These are phyloP conservation scores for Nicotiana paniculata DNA, from an alignment of 257 asterid genomes.

Conservation along the genomic window DNA sequence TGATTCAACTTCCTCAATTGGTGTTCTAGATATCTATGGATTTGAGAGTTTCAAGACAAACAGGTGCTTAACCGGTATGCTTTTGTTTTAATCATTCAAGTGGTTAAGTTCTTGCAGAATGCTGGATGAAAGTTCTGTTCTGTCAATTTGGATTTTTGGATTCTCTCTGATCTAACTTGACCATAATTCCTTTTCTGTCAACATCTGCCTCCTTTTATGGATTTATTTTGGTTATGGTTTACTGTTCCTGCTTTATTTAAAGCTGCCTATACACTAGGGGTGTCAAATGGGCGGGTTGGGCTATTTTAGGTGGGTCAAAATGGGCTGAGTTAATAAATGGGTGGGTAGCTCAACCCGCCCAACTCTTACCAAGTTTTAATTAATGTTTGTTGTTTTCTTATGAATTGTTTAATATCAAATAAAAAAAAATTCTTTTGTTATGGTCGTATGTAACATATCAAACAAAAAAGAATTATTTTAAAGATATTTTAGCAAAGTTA, in stretches of 20 bases:
- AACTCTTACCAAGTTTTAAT: too few species aligned
- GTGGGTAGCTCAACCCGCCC: too few species aligned
- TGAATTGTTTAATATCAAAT: too few species aligned
- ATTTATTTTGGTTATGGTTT: not conserved
- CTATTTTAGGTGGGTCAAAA: too few species aligned
- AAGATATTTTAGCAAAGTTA: too few species aligned
- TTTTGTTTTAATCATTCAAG: slow-evolving; percentile 55
- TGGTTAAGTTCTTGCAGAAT: slow-evolving; percentile 36
- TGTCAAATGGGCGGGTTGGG: too few species aligned
- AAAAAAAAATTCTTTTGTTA: too few species aligned
- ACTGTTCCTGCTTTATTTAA: not conserved
- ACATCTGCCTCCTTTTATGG: not conserved
- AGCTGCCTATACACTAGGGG: not conserved
- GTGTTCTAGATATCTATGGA: slow-evolving; percentile 94
- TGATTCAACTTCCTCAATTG: slow-evolving; percentile 60
- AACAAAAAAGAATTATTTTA: too few species aligned
- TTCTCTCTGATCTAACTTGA: not conserved
- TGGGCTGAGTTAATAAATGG: too few species aligned
- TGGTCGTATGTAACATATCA: too few species aligned
- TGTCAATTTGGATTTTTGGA: not conserved
- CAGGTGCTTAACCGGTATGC: slow-evolving; percentile 99
- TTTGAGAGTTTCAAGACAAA: slow-evolving; percentile 98
- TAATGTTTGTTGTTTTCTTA: too few species aligned
- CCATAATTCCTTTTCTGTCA: not conserved
- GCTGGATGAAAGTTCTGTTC: slow-evolving; percentile 26